Evolutionary conservation across 495 filamentous ascomycete genomes (phyloP), one percentile per base, ranked within the genome.

Genomic region (Penicillium soppii): DNA sequence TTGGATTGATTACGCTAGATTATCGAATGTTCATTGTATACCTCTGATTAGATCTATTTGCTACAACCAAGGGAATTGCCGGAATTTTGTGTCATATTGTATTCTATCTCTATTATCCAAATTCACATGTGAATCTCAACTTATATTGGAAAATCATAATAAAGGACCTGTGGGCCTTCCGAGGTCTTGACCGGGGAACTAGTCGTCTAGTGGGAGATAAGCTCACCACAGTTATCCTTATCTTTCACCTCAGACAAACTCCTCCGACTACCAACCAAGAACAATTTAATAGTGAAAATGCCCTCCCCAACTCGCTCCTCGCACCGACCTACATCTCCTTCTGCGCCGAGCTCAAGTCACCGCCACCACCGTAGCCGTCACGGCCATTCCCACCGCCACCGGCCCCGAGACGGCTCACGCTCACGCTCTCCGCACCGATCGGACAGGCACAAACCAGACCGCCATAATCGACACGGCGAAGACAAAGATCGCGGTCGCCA

Each of bases 341-440:
- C 47, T 23, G 23, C 33, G 6, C 56, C 23, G 21, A 54, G 32
- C 15, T 26, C 57, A 48, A 47, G 58, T 16, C 55, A 43, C 22
- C 55, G 56, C 19, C 56, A 59, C 45, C 61, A 66, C 53, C 60
- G 56, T 21, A 63, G 66, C 45, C 60, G 42, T 3, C 47, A 54
- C 43, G 43, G 41, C 43, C 52, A 58, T 44, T 62, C 59, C 27
- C 57, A 57, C 22, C 59, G 59, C 15, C 63, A 62, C 45, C 61
- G 59, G 40, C 61, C 54, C 16, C 47, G 48, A 30, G 46, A 57
- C 27, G 57, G 49, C 53, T 59, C 56, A 32, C 62, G 68, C 46
- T 61, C 59, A 25, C 57, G 62, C 32, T 60, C 62, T 43, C 67
- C 58, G 39, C 61, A 62, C 50, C 65, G 54, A 56, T 58, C 62